phyloP scores from a whole-genome alignment of 805 yeast genomes.

The Alloascoidea africana region DNA sequence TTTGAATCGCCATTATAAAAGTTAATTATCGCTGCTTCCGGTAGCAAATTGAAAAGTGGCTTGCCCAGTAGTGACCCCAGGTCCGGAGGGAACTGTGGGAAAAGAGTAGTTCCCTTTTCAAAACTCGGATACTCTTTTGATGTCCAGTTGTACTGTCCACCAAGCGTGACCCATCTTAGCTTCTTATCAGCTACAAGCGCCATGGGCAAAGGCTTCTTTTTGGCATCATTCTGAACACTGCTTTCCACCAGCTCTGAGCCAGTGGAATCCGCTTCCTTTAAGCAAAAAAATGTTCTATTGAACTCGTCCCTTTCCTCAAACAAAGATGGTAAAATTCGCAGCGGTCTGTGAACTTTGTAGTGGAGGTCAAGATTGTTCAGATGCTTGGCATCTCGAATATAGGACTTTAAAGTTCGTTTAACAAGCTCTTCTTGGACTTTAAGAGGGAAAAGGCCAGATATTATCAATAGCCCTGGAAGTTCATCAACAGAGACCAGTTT shows the following conservation, averaged over 20 bases:
- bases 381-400: conserved; percentile 18
- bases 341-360: conserved; percentile 16
- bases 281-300: no score
- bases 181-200: conserved; percentile 12
- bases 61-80: conserved; percentile 11
- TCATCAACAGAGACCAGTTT: conserved; percentile 10
- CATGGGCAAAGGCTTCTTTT: conserved; percentile 4
- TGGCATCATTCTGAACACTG: conserved; percentile 4
- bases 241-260: conserved; percentile 2
- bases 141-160: conserved; percentile 32
- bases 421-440: conserved; percentile 16
- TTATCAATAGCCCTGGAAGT: conserved; percentile 20
- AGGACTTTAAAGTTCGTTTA: conserved; percentile 15
- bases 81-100: conserved; percentile 17
- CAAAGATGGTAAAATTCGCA: conserved; percentile 9
- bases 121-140: conserved; percentile 24
- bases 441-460: conserved; percentile 11
- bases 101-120: conserved; percentile 14
- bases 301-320: conserved; percentile 8
- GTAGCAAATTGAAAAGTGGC: conserved; percentile 11
- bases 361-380: conserved; percentile 20
- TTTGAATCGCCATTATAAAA: conserved; percentile 23
- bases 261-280: conserved; percentile 3
- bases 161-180: conserved; percentile 30
- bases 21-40: conserved; percentile 27